phyloP scores from a whole-genome alignment of 768 basidiomycete species.

The Chalciporus sphaerocephalus region DNA sequence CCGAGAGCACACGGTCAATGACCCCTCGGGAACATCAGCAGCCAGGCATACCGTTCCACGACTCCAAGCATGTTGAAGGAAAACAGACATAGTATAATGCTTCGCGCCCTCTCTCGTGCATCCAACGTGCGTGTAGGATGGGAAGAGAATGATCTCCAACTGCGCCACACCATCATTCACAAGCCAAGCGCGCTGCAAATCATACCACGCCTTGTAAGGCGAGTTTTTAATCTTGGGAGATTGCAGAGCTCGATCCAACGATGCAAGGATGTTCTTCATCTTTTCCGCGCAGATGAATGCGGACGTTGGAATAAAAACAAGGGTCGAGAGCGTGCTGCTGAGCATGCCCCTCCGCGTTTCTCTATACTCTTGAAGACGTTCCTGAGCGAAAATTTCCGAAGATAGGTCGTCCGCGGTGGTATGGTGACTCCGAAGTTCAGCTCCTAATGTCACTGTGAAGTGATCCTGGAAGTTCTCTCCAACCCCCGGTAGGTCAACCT shows the following conservation, averaged over 20 bases:
- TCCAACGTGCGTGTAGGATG: slow-evolving; percentile 8
- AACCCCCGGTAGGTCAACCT: slow-evolving; percentile 34
- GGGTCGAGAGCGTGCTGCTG: slow-evolving; percentile 15
- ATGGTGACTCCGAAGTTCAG: slow-evolving; percentile 11
- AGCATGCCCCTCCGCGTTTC: slow-evolving; percentile 8
- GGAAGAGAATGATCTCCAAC: slow-evolving; percentile 14
- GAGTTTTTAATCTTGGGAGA: slow-evolving; percentile 9
- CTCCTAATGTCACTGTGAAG: slow-evolving; percentile 10
- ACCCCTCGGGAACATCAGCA: not conserved
- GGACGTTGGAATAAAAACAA: slow-evolving; percentile 11
- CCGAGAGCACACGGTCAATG: not conserved
- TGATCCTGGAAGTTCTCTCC: slow-evolving; percentile 35
- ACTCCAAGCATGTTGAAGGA: slow-evolving; percentile 16
- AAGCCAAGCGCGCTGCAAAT: slow-evolving; percentile 13
- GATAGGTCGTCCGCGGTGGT: slow-evolving; percentile 13
- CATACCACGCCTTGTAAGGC: slow-evolving; percentile 11
- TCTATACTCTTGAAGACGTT: slow-evolving; percentile 10
- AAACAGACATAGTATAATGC: slow-evolving; percentile 9
- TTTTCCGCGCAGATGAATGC: slow-evolving; percentile 12
- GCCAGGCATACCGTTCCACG: slow-evolving; percentile 15
- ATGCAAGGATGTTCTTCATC: not conserved
- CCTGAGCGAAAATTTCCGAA: slow-evolving; percentile 6
- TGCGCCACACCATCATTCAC: slow-evolving; percentile 17
- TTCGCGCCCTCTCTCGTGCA: slow-evolving; percentile 11
- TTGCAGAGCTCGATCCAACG: slow-evolving; percentile 7